Percentiles rank a stretch among this genome's conserved stretches.
phyloP scores from a whole-genome alignment of 257 asterid genomes.

The Salvia miltiorrhiza region DNA sequence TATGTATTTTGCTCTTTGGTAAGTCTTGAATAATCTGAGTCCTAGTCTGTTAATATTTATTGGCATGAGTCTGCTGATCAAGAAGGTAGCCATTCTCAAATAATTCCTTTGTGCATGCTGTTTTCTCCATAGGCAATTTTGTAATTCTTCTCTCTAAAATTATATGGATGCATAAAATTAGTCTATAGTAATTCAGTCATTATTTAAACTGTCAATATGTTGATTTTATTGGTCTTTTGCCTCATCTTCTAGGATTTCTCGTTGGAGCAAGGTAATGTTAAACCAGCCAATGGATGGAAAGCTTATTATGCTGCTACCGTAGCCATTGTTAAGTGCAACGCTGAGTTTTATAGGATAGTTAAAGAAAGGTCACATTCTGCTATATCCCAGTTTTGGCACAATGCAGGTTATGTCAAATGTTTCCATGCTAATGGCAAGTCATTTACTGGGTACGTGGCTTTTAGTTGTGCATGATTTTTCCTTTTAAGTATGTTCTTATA shows the following conservation, averaged over 20 bases:
- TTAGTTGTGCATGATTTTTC: neutral
- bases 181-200: neutral
- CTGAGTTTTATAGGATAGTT: constrained; percentile 59
- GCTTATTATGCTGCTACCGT: constrained; percentile 89
- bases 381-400: constrained; percentile 83
- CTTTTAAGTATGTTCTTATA: too few species aligned
- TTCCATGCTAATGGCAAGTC: constrained; percentile 75
- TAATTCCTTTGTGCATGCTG: neutral
- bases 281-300: constrained; percentile 87
- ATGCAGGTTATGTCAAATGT: constrained; percentile 86
- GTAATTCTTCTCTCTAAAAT: neutral
- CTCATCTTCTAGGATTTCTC: constrained; percentile 65
- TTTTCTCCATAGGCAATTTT: neutral
- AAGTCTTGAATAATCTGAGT: neutral
- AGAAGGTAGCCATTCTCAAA: neutral
- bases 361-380: constrained; percentile 62
- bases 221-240: constrained; percentile 7
- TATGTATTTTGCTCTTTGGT: neutral
- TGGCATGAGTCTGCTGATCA: neutral
- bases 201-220: constrained; percentile 11
- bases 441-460: constrained; percentile 67
- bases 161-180: neutral
- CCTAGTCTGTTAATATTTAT: neutral
- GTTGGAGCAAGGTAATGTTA: constrained; percentile 63
- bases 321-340: constrained; percentile 61